Percentiles rank a stretch among this genome's conserved stretches.
These are phyloP conservation scores for Phytophthora uliginosa DNA, from an alignment of 352 stramenopile genomes.

Conservation along the genomic window DNA sequence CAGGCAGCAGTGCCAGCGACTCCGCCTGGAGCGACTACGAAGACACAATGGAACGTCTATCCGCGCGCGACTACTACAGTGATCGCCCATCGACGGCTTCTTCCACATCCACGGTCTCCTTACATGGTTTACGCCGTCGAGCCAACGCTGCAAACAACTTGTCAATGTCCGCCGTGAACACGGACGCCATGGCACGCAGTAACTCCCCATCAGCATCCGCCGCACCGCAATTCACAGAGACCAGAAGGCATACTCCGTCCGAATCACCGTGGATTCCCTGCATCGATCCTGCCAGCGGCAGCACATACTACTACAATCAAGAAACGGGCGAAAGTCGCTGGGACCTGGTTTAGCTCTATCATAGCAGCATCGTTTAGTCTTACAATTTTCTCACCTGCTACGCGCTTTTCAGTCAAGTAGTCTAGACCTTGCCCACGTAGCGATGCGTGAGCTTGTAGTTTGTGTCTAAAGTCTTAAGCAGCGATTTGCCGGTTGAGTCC, in stretches of 20 bases:
- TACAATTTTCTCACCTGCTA: slow-evolving; percentile 36
- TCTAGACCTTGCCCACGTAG: slow-evolving; percentile 88
- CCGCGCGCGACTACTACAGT: slow-evolving; percentile 38
- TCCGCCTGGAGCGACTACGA: slow-evolving; percentile 40
- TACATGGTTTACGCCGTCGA: slow-evolving; percentile 33
- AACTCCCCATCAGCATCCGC: slow-evolving; percentile 8
- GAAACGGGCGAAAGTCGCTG: slow-evolving; percentile 79
- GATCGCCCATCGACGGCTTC: slow-evolving; percentile 39
- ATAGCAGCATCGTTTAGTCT: slow-evolving; percentile 34
- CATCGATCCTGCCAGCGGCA: slow-evolving; percentile 62
- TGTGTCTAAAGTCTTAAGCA: slow-evolving; percentile 88
- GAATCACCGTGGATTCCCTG: slow-evolving; percentile 64
- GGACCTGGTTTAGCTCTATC: slow-evolving; percentile 41
- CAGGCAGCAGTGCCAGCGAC: slow-evolving; percentile 49
- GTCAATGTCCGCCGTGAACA: slow-evolving; percentile 1
- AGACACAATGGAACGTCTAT: slow-evolving; percentile 32
- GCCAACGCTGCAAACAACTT: slow-evolving; percentile 14
- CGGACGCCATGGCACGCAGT: neutral
- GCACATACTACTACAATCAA: slow-evolving; percentile 81
- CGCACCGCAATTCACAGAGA: slow-evolving; percentile 12
- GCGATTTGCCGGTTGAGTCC: slow-evolving; percentile 84
- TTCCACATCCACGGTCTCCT: slow-evolving; percentile 36
- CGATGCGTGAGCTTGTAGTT: slow-evolving; percentile 91
- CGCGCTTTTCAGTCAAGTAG: slow-evolving; percentile 11
- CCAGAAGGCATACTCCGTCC: slow-evolving; percentile 7